Evolutionary conservation across 495 filamentous ascomycete species (phyloP).

Genomic region (Penicillium lividum): DNA sequence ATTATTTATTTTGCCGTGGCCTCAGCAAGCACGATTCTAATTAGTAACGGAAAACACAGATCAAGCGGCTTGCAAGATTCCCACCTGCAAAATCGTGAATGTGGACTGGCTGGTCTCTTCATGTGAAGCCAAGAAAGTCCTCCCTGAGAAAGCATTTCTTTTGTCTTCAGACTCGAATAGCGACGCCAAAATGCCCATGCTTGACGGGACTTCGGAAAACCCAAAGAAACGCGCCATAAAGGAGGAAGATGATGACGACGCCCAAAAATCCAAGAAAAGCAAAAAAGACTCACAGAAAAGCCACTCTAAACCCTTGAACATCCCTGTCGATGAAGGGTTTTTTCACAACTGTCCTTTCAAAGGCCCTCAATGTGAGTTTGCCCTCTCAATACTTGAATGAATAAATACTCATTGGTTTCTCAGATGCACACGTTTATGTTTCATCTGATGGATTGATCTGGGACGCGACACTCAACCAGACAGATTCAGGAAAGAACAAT

Average conservation of each 20-base stretch:
- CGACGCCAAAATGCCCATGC: slow-evolving; percentile 5
- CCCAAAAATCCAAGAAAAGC: slow-evolving; percentile 29
- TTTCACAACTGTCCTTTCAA: background rate
- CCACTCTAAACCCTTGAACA: slow-evolving; percentile 36
- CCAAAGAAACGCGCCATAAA: slow-evolving; percentile 32
- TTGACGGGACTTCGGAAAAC: slow-evolving; percentile 12
- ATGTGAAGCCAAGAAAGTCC: slow-evolving; percentile 38
- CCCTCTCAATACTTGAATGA: no score
- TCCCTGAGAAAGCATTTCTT: slow-evolving; percentile 45
- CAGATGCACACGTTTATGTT: slow-evolving; percentile 58
- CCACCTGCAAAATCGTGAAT: slow-evolving; percentile 57
- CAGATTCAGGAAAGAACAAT: slow-evolving; percentile 55
- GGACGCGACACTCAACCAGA: slow-evolving; percentile 54
- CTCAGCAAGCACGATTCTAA: background rate
- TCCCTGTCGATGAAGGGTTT: slow-evolving; percentile 55
- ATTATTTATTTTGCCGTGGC: slow-evolving; percentile 1
- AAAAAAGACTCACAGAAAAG: slow-evolving; percentile 47
- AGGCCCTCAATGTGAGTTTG: background rate
- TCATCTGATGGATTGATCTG: slow-evolving; percentile 63
- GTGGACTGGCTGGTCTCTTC: slow-evolving; percentile 64
- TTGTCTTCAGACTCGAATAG: background rate
- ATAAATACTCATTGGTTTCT: background rate
- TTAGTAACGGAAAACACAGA: background rate
- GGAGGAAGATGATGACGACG: slow-evolving; percentile 6
- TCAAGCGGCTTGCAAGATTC: slow-evolving; percentile 36